A percentile compares a stretch with the other conserved stretches of the same genome.
These are phyloP conservation scores for Cercophora newfieldiana DNA, from an alignment of 495 filamentous ascomycete genomes.

Conservation along the genomic window DNA sequence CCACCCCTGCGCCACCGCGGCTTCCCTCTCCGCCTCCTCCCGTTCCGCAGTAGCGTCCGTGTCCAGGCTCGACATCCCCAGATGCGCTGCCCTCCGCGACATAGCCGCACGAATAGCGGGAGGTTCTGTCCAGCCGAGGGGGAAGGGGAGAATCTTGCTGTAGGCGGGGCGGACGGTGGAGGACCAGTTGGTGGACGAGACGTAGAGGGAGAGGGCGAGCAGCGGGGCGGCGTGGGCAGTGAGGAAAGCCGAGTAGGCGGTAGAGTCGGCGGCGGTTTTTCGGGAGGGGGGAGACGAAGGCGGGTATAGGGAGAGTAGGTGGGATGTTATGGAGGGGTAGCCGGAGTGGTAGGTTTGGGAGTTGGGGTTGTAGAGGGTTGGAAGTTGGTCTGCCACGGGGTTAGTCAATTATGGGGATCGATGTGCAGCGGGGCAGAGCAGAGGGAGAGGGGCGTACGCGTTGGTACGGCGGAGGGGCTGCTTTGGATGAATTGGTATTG, in stretches of 20 bases:
- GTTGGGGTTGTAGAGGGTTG: constrained; percentile 64
- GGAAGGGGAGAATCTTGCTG: constrained; percentile 73
- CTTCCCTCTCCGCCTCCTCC: constrained; percentile 30
- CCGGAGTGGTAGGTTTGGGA: constrained; percentile 61
- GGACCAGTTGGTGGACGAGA: constrained; percentile 82
- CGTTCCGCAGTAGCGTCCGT: constrained; percentile 44
- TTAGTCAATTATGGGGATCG: neutral
- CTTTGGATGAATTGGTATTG: constrained; percentile 76
- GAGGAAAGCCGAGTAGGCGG: constrained; percentile 70
- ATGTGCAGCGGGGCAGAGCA: neutral
- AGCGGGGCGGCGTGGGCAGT: constrained; percentile 64
- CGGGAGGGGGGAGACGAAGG: constrained; percentile 58
- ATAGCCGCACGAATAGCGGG: constrained; percentile 66
- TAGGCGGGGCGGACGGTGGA: constrained; percentile 71
- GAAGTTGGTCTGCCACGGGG: constrained; percentile 65
- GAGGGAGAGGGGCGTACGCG: constrained; percentile 54
- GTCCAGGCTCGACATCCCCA: constrained; percentile 58
- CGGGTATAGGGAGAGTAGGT: constrained; percentile 49
- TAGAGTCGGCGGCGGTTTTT: constrained; percentile 61
- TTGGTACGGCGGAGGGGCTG: constrained; percentile 72
- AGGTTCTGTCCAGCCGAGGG: constrained; percentile 77
- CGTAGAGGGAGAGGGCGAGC: constrained; percentile 80
- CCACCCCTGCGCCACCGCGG: constrained; percentile 33
- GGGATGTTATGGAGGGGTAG: constrained; percentile 71
- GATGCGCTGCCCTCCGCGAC: constrained; percentile 66